These are phyloP conservation scores for Priceomyces haplophilus DNA, from an alignment of 805 yeast species.

Conservation along the genomic window DNA sequence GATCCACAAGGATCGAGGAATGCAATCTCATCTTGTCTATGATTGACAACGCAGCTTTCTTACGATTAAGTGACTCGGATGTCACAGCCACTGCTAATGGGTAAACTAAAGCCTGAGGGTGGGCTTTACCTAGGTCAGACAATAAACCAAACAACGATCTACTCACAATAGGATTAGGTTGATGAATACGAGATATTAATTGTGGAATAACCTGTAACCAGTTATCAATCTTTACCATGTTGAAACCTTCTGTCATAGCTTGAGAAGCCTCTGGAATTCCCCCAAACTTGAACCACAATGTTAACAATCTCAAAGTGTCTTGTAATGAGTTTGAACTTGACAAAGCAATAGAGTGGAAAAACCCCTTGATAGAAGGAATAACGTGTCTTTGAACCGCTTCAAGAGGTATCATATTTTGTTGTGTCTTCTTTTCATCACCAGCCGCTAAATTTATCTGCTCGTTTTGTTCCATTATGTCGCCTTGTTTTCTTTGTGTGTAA, in stretches of 20 bases:
- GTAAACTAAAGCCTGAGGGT: constrained; percentile 94
- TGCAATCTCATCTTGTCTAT: constrained; percentile 91
- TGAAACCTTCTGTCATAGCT: constrained; percentile 88
- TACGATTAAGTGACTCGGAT: constrained; percentile 85
- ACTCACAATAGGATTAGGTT: constrained; percentile 83
- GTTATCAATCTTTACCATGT: constrained; percentile 82
- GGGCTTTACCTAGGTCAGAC: constrained; percentile 87
- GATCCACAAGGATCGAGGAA: constrained; percentile 79
- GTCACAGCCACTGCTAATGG: constrained; percentile 95
- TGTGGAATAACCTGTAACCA: constrained; percentile 98
- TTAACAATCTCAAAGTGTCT: constrained; percentile 83
- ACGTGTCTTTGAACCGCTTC: constrained; percentile 81
- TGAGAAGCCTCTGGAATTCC: constrained; percentile 88
- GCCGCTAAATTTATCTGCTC: constrained; percentile 17
- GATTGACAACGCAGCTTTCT: constrained; percentile 86
- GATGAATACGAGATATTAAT: constrained; percentile 92
- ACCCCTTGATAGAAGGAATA: constrained; percentile 93
- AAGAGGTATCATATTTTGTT: constrained; percentile 30
- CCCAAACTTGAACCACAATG: constrained; percentile 95
- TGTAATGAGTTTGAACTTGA: constrained; percentile 86
- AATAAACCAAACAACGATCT: constrained; percentile 74
- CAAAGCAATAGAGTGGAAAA: constrained; percentile 88
- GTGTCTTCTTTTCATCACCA: constrained; percentile 14
- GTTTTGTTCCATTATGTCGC: constrained; percentile 28
- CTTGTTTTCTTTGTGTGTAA: constrained; percentile 30